Evolutionary conservation across 768 basidiomycete species (phyloP).

Genomic region (Boletales sp.): DNA sequence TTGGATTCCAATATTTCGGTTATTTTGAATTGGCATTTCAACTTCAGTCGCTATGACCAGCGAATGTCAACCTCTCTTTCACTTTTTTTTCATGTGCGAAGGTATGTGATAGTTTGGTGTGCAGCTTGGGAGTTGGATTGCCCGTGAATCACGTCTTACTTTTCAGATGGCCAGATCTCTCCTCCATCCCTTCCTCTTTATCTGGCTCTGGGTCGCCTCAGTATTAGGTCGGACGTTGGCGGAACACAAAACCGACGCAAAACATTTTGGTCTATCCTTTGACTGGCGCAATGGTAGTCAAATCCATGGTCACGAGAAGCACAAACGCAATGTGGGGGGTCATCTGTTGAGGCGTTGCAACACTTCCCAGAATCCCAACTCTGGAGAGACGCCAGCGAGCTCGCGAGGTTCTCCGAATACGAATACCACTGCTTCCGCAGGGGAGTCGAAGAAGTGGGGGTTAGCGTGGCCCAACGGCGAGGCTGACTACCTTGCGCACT

Average conservation of each 20-base stretch:
- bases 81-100: too few species aligned
- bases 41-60: too few species aligned
- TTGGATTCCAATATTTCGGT: too few species aligned
- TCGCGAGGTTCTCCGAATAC: not conserved
- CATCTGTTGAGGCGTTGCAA: slow-evolving; percentile 16
- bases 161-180: slow-evolving; percentile 10
- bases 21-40: too few species aligned
- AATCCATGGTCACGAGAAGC: slow-evolving; percentile 9
- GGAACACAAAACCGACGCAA: not conserved
- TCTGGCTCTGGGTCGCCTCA: slow-evolving; percentile 7
- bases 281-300: not conserved
- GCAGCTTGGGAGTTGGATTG: not conserved
- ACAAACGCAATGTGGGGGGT: slow-evolving; percentile 13
- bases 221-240: slow-evolving; percentile 5
- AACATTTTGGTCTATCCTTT: not conserved
- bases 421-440: not conserved
- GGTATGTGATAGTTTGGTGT: not conserved
- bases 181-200: slow-evolving; percentile 5
- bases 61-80: too few species aligned
- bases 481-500: slow-evolving; percentile 46
- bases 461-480: slow-evolving; percentile 66
- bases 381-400: not conserved
- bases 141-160: not conserved
- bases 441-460: slow-evolving; percentile 48
- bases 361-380: slow-evolving; percentile 7